phyloP scores from a whole-genome alignment of 75 land plant genomes.

The Pinus taeda region DNA sequence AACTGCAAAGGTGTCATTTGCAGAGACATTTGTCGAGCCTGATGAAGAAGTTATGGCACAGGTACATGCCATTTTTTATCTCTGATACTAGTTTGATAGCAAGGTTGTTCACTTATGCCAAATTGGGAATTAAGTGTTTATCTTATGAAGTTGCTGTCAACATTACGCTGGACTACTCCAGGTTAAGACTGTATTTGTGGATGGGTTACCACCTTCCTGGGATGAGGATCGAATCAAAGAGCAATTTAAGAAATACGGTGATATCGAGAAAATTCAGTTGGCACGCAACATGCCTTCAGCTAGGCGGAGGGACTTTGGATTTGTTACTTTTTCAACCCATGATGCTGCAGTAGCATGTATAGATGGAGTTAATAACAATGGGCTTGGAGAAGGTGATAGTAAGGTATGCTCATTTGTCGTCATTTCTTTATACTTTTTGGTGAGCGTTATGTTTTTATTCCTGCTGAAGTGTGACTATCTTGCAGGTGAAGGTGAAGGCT shows the following conservation, averaged over 20 bases:
- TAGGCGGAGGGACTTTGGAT: slow-evolving; percentile 88
- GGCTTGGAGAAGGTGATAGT: slow-evolving; percentile 70
- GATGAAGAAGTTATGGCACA: slow-evolving; percentile 62
- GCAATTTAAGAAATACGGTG: slow-evolving; percentile 66
- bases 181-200: slow-evolving; percentile 91
- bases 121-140: no score
- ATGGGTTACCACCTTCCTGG: slow-evolving; percentile 83
- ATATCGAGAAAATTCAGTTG: slow-evolving; percentile 71
- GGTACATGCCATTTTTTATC: slow-evolving; percentile 13
- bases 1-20: slow-evolving; percentile 54
- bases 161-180: slow-evolving; percentile 11
- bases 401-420: slow-evolving; percentile 42
- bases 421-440: not conserved
- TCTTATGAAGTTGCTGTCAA: not conserved
- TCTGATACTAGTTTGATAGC: not conserved
- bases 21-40: slow-evolving; percentile 54
- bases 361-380: slow-evolving; percentile 67
- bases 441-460: not conserved
- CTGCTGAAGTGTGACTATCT: not conserved
- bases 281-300: slow-evolving; percentile 86
- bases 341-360: slow-evolving; percentile 87
- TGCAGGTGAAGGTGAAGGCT: slow-evolving; percentile 80
- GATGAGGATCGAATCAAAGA: slow-evolving; percentile 80
- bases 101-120: no score
- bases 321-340: slow-evolving; percentile 74